phyloP scores from a whole-genome alignment of 495 filamentous ascomycete genomes.

The Annulohypoxylon maeteangense region DNA sequence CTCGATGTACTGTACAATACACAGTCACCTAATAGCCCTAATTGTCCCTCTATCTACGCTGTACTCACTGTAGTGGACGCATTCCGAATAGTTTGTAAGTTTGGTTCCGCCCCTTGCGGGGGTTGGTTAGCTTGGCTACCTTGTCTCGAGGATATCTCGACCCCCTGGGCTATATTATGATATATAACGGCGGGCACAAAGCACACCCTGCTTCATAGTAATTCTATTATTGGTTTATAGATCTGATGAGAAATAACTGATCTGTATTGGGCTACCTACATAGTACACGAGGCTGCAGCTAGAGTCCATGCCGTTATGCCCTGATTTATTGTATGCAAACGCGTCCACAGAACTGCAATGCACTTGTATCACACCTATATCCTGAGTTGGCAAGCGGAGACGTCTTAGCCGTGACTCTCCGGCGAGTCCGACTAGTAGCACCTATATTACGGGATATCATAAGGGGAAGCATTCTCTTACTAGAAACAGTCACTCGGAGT shows the following conservation, averaged over 20 bases:
- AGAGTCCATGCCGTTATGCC: slow-evolving; percentile 12
- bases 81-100: slow-evolving; percentile 35
- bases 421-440: slow-evolving; percentile 9
- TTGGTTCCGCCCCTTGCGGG: slow-evolving; percentile 41
- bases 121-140: slow-evolving; percentile 28
- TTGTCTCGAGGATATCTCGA: slow-evolving; percentile 24
- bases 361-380: slow-evolving; percentile 33
- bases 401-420: slow-evolving; percentile 19
- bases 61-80: slow-evolving; percentile 17
- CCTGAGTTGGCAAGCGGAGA: slow-evolving; percentile 37
- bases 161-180: slow-evolving; percentile 34
- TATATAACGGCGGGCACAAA: slow-evolving; percentile 9
- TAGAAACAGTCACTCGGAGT: slow-evolving; percentile 35
- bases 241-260: slow-evolving; percentile 26
- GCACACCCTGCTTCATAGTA: slow-evolving; percentile 26
- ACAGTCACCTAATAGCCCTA: slow-evolving; percentile 8
- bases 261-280: slow-evolving; percentile 19
- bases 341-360: slow-evolving; percentile 28
- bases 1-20: slow-evolving; percentile 37
- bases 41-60: slow-evolving; percentile 16
- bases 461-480: slow-evolving; percentile 16
- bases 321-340: slow-evolving; percentile 25
- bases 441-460: slow-evolving; percentile 17
- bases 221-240: slow-evolving; percentile 30
- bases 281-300: slow-evolving; percentile 34